Evolutionary conservation across 345 rosid genomes (phyloP).

Genomic region (Syzygium aromaticum): DNA sequence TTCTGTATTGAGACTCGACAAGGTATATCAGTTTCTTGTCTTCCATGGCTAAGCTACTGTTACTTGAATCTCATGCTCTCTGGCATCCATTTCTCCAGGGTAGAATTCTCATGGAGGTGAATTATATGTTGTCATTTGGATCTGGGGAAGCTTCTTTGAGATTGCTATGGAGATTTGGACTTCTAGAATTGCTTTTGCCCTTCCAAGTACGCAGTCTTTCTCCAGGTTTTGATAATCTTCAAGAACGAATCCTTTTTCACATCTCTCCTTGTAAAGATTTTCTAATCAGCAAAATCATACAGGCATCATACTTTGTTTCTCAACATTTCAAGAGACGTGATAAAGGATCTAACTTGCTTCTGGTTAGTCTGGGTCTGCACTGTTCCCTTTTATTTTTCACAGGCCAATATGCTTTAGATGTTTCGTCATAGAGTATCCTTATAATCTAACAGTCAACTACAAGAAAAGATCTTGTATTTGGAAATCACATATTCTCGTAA

Average conservation of each 20-base stretch:
- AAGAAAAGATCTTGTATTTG: neutral
- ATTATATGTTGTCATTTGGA: conserved; percentile 96
- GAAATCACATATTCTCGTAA: neutral
- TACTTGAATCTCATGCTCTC: neutral
- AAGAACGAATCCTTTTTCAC: neutral
- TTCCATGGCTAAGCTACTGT: neutral
- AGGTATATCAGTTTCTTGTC: conserved; percentile 24
- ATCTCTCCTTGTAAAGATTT: neutral
- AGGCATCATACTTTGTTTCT: conserved; percentile 80
- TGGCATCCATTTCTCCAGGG: conserved; percentile 31
- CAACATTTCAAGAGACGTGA: conserved; percentile 79
- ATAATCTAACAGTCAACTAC: neutral
- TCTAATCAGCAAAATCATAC: conserved; percentile 16
- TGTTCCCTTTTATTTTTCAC: neutral
- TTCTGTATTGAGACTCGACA: conserved; percentile 53
- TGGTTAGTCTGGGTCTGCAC: conserved; percentile 39
- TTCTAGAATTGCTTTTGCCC: conserved; percentile 79
- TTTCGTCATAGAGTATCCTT: neutral
- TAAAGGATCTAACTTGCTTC: conserved; percentile 83
- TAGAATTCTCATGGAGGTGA: conserved; percentile 92
- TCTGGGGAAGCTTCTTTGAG: conserved; percentile 94
- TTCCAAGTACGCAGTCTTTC: conserved; percentile 39
- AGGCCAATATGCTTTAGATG: neutral
- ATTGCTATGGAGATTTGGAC: conserved; percentile 87
- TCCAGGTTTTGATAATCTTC: neutral